Evolutionary conservation across 106 monocot genomes (phyloP), one percentile per base, ranked within the genome.

Genomic region (Dendrobium huoshanense): DNA sequence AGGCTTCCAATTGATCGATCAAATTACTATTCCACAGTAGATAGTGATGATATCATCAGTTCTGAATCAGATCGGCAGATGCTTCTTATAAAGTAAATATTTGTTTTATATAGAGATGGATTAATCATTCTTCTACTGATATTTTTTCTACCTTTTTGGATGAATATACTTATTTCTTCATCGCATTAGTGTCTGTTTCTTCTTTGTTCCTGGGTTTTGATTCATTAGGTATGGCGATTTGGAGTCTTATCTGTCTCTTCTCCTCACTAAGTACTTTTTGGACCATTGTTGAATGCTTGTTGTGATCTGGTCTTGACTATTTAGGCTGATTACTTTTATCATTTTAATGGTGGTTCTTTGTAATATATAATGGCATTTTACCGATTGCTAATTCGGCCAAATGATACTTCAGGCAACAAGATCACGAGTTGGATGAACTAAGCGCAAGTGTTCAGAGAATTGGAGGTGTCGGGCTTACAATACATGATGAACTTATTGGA

Each of bases 381-480:
- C 75, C 22, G 22, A 55, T 61, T 77, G 27, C 65, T 83, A 11
- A 55, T 78, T 24, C 19, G n/a, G 25, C 22, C 33, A 73, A 41
- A 18, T 55, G 45, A 25, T 77, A 29, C 54, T 85, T 70, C 84
- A 98, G 94, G 88, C 89, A 80, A 82, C 97, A 98, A 89, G 97
- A 98, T 87, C 92, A 97, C 75, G 94, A 97, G 67, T 85, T 97
- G 82, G 97, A 97, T 87, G 92, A 94, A 80, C 94, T 98, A 49
- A 94, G 92, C 79, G 89, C 80, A 65, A 98, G 94, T 80, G 89
- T 94, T 80, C 82, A 85, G 79, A 87, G 88, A 84, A 98, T 98
- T 82, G 94, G 97, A 79, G 91, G 88, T 51, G 89, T 94, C 75
- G 97, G 94, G 51, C 89, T 98, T 44, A 92, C 97, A 22, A 98